Evolutionary conservation across 768 basidiomycete genomes (phyloP).

Genomic region (Fibroporia radiculosa): DNA sequence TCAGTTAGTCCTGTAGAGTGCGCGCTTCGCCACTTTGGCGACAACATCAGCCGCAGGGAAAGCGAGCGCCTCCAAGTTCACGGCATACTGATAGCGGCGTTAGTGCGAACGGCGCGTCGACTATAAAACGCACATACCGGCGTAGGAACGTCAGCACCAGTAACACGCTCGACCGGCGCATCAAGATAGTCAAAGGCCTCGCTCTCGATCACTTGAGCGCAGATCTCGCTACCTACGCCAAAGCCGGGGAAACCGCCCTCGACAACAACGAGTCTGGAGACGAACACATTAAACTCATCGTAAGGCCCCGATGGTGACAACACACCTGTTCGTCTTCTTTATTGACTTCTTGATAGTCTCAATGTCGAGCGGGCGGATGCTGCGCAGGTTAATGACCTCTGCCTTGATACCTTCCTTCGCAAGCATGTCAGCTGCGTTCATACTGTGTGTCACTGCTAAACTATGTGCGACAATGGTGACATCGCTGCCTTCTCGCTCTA

Average conservation of each 20-base stretch:
- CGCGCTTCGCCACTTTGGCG: constrained; percentile 91
- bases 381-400: constrained; percentile 95
- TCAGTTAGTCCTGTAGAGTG: constrained; percentile 84
- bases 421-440: constrained; percentile 89
- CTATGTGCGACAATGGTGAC: constrained; percentile 96
- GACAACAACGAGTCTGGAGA: constrained; percentile 72
- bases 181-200: constrained; percentile 98
- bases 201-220: constrained; percentile 94
- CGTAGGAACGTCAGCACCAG: constrained; percentile 96
- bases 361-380: constrained; percentile 95
- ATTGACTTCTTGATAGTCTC: constrained; percentile 95
- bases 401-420: constrained; percentile 97
- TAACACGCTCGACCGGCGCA: constrained; percentile 95
- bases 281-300: neutral
- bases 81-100: constrained; percentile 63
- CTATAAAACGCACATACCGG: constrained; percentile 49
- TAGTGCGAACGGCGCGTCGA: constrained; percentile 4
- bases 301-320: neutral
- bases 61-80: constrained; percentile 78
- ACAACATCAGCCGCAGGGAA: constrained; percentile 93
- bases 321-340: constrained; percentile 96
- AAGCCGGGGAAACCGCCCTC: constrained; percentile 99
- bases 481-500: constrained; percentile 89
- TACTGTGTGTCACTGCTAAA: constrained; percentile 92
- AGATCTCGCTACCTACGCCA: constrained; percentile 98